Base-by-base conservation (phyloP, 257 asterid species). In the Jacaranda mimosifolia region DNA sequence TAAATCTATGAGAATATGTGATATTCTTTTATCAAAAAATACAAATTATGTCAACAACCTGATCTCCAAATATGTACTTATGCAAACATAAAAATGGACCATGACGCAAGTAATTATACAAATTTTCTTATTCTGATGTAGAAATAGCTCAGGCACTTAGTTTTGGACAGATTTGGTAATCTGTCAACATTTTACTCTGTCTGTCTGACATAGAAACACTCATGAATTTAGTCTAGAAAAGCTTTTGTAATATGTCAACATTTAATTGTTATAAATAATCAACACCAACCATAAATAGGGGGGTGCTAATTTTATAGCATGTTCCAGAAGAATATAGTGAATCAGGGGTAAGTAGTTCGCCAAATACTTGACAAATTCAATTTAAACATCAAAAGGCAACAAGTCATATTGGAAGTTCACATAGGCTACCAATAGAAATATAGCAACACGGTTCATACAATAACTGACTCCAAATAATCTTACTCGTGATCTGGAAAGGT, bases 1-100 rank as follows among this genome's bases (percentile, higher is more conserved):
- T 75, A 74, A 85, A 85, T 77, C 74, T 59, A 80, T 60, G 81
- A 83, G 87, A 73, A 80, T 19, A 74, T 71, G 85, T 60, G 78
- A 60, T 46, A 68, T 51, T 35, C 72, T 43, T 56, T 38, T 21
- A 46, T 59, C 77, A 26, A 70, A 51, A 38, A 21, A 19, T 15
- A 68, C 60, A 81, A 81, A 40, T 48, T 56, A 46, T 56, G 64
- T 56, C 49, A 55, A 68, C 38, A 13, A 42, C 51, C 67, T 75
- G 32, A 46, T 26, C 15, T 53, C 43, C 70, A 11, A 18, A 39
- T 69, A 35, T 15, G 52, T 17, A 65, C 60, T 18, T 66, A 38
- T 40, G 3, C 45, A 40, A 81, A 48, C 59, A 56, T 45, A n/a
- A 36, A 14, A n/a, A 74, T 0, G 55, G 10, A 12, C 57, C 21